Evolutionary conservation across 371 early-diverging fungal species (phyloP), one percentile per base, ranked within the genome.

Genomic region (Mucor plumbeus): DNA sequence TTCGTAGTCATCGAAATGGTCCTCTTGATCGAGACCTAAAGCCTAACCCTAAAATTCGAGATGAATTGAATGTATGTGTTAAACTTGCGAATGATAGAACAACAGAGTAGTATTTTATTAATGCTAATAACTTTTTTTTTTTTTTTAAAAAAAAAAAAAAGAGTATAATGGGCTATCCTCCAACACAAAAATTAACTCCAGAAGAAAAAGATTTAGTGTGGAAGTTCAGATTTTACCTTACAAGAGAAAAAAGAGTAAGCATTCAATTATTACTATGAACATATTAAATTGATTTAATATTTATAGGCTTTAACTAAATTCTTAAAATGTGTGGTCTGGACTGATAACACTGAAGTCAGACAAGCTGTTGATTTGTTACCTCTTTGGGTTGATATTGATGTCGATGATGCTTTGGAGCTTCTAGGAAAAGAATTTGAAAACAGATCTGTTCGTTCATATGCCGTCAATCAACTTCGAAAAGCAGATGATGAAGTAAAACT

Each of bases 181-280:
- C 96, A 5, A 93, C 96, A 3, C 86, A 92, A 62, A 75, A 76
- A 15, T 77, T 99, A 33, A 91, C 90, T 0, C 84, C 88, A 7
- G 92, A 94, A 57, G 97, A 97, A 70, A 95, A 95, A 71, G 95
- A 99, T 70, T 70, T 96, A 40, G 82, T 98, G 33, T 99, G 99
- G 99, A 97, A 96, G 74, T 99, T 95, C 74, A 84, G 99, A 61
- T 97, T 93, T 66, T 96, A 95, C 70, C 80, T 99, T 48, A 92
- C 95, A 8, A 80, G 94, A 31, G 95, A 97, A 78, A 95, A 94
- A 63, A 86, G 92, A 59, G 94, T 89, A 84, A 55, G 11, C 31
- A 55, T 55, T 11, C 11, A 4, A 48, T 55, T 7, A 35, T 34
- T 17, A 44, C 41, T 48, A 4, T 11, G 39, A 34, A 26, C 39